Evolutionary conservation across 1,139 yeast genomes (phyloP).

Genomic region (Pichia terricola): DNA sequence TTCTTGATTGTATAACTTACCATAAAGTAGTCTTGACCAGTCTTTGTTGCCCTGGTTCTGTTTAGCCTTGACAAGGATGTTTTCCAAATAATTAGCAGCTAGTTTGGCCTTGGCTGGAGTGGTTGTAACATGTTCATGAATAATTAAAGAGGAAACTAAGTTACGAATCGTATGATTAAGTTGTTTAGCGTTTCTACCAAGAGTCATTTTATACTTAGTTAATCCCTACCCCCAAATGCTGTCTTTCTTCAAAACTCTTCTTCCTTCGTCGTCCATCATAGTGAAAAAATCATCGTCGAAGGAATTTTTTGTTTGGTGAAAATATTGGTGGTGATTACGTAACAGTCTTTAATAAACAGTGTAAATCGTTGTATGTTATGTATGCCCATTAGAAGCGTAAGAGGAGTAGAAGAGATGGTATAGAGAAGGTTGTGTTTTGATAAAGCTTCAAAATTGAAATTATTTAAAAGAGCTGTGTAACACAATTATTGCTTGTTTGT

Average conservation of each 20-base stretch:
- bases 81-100: conserved; percentile 48
- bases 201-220: conserved; percentile 15
- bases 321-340: too few species aligned
- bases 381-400: too few species aligned
- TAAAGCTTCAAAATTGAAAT: too few species aligned
- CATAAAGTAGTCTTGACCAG: conserved; percentile 24
- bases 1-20: conserved; percentile 33
- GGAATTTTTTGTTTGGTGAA: too few species aligned
- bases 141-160: conserved; percentile 54
- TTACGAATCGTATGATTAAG: conserved; percentile 49
- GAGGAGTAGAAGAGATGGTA: too few species aligned
- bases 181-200: conserved; percentile 28
- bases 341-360: too few species aligned
- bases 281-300: too few species aligned
- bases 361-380: too few species aligned
- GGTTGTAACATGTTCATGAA: conserved; percentile 59
- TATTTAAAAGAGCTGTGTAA: too few species aligned
- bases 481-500: too few species aligned
- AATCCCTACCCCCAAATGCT: background rate
- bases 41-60: conserved; percentile 16
- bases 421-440: too few species aligned
- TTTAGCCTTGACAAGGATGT: conserved; percentile 43
- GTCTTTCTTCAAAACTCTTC: background rate
- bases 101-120: conserved; percentile 67
- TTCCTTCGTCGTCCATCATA: too few species aligned